Conservation (phyloP, 306 rosid species). For the Hippophae gyantsensis region DNA sequence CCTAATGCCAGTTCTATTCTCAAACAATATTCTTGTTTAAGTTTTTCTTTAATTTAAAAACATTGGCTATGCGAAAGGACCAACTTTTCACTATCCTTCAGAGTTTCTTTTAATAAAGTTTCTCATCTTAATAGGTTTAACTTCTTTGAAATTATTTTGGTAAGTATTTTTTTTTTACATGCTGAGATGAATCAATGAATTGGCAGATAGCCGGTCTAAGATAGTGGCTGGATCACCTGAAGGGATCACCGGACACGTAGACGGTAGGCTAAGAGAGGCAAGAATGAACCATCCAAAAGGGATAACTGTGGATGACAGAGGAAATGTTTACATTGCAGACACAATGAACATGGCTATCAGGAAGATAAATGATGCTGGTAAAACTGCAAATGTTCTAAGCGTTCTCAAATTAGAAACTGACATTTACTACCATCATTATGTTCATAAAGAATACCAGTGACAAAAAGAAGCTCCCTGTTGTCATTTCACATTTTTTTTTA, state of each 20-base stretch:
- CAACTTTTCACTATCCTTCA: neutral
- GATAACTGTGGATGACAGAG: conserved; percentile 64
- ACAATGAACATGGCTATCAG: conserved; percentile 93
- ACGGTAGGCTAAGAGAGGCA: conserved; percentile 84
- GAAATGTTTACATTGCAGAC: conserved; percentile 90
- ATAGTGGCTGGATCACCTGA: conserved; percentile 84
- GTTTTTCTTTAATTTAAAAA: neutral
- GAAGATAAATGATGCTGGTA: conserved; percentile 83
- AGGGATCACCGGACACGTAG: conserved; percentile 83
- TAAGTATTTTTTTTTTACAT: conserved; percentile 6
- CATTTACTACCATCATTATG: conserved; percentile 3
- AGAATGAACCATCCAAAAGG: conserved; percentile 95
- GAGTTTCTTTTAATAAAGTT: no score
- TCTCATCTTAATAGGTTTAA: neutral
- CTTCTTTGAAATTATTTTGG: neutral
- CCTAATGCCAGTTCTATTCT: conserved; percentile 8
- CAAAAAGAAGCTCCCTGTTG: neutral
- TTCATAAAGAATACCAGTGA: neutral
- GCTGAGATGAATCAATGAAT: conserved; percentile 25
- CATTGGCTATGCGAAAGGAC: neutral
- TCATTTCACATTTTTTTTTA: no score
- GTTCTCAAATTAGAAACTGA: conserved; percentile 5
- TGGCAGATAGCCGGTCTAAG: conserved; percentile 80
- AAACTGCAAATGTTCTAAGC: conserved; percentile 3
- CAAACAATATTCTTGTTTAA: neutral